A percentile compares a stretch with the other conserved stretches of the same genome.
These are phyloP conservation scores for Fusarium cyanostomum DNA, from an alignment of 2,329 filamentous ascomycete genomes.

Conservation along the genomic window DNA sequence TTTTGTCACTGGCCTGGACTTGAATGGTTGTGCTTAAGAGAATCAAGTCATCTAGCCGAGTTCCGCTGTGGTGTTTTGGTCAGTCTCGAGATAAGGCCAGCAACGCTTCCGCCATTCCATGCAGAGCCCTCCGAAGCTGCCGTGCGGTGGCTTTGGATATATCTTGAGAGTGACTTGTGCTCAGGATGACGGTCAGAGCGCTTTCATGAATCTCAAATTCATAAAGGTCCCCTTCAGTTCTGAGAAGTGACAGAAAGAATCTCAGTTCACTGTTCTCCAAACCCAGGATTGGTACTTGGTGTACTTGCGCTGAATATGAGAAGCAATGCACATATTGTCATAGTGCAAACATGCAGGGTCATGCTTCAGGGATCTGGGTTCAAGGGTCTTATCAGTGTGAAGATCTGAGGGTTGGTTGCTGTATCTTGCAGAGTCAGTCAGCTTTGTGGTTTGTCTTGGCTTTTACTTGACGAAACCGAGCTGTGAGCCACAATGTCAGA, in stretches of 20 bases:
- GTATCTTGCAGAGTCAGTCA: not conserved
- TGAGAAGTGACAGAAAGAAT: not conserved
- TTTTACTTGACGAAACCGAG: constrained; percentile 28
- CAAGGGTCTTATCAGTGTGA: constrained; percentile 37
- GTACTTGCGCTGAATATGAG: too few relatives aligned
- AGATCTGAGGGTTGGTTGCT: constrained; percentile 11
- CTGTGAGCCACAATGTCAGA: constrained; percentile 1
- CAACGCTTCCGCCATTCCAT: not conserved
- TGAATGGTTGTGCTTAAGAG: too few relatives aligned
- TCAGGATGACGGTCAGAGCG: not conserved
- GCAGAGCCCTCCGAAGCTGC: not conserved
- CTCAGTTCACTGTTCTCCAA: not conserved
- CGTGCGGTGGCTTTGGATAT: not conserved
- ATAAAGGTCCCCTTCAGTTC: not conserved
- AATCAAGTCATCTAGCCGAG: too few relatives aligned
- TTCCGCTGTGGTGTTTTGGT: not conserved
- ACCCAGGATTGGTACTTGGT: too few relatives aligned
- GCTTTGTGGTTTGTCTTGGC: constrained; percentile 32
- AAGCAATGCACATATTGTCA: constrained; percentile 10
- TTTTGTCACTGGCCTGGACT: not conserved
- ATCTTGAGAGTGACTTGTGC: not conserved
- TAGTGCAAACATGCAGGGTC: constrained; percentile 23
- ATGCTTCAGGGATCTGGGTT: constrained; percentile 24
- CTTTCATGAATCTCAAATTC: too few relatives aligned
- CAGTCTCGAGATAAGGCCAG: constrained; percentile 6